A percentile compares a stretch with the other conserved stretches of the same genome.
Conservation (phyloP, 306 rosid genomes). For the Fragaria nilgerrensis region DNA sequence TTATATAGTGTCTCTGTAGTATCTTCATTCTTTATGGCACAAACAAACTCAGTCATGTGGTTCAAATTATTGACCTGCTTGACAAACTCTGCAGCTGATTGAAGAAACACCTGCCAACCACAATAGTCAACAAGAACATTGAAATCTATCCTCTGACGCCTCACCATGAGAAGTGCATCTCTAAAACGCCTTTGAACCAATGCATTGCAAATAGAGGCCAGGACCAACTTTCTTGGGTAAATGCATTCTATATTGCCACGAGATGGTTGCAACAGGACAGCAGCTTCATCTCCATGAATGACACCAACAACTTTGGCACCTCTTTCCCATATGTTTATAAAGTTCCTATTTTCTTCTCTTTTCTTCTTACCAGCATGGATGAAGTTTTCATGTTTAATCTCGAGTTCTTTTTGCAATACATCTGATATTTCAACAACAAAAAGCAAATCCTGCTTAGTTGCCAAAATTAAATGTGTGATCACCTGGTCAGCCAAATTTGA, state of each 20-base stretch:
- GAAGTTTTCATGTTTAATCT: conserved; percentile 50
- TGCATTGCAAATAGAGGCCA: conserved; percentile 77
- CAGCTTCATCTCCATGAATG: conserved; percentile 88
- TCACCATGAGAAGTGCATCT: conserved; percentile 86
- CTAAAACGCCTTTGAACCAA: conserved; percentile 70
- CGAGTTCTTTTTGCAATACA: conserved; percentile 55
- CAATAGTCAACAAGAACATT: conserved; percentile 77
- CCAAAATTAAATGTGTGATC: conserved; percentile 66
- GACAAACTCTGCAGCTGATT: conserved; percentile 76
- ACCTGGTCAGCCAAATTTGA: conserved; percentile 80
- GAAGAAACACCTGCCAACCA: conserved; percentile 76
- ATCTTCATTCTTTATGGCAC: conserved; percentile 82
- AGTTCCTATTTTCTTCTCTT: conserved; percentile 51
- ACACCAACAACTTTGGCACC: conserved; percentile 84
- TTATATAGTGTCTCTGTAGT: conserved; percentile 63
- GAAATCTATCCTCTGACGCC: conserved; percentile 96
- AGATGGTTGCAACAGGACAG: conserved; percentile 67
- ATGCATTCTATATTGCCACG: conserved; percentile 90
- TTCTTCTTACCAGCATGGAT: conserved; percentile 44
- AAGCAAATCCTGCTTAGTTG: conserved; percentile 83
- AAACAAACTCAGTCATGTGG: conserved; percentile 89
- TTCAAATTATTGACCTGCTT: conserved; percentile 77
- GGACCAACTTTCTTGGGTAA: conserved; percentile 86
- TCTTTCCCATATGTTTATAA: conserved; percentile 87
- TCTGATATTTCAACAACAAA: conserved; percentile 69